Evolutionary conservation across 306 rosid genomes (phyloP).

Genomic region (Clitoria ternatea): DNA sequence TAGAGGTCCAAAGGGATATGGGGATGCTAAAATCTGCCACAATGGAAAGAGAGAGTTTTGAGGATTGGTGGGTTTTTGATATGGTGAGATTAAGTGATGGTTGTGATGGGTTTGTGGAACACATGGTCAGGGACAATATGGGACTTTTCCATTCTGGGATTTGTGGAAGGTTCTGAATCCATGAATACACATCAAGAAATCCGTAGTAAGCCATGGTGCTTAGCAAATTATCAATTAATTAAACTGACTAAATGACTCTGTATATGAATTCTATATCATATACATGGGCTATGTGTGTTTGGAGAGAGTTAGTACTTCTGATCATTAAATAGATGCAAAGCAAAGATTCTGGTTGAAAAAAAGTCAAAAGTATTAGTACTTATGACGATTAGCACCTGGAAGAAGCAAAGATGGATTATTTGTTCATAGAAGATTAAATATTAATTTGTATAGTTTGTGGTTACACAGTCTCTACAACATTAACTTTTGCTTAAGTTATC

Average conservation of each 20-base stretch:
- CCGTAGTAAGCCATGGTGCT: slow-evolving; percentile 62
- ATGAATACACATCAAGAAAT: slow-evolving; percentile 57
- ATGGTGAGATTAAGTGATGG: slow-evolving; percentile 70
- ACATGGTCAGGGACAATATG: slow-evolving; percentile 44
- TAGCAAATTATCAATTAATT: too few species aligned
- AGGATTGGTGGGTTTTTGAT: slow-evolving; percentile 42
- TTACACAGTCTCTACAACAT: too few species aligned
- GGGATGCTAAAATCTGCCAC: slow-evolving; percentile 63
- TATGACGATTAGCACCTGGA: slow-evolving; percentile 17
- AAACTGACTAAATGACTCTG: too few species aligned
- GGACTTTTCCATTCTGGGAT: slow-evolving; percentile 62
- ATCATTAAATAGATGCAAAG: slow-evolving; percentile 20
- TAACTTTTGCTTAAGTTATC: too few species aligned
- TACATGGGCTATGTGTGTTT: slow-evolving; percentile 13
- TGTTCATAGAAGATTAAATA: slow-evolving; percentile 27
- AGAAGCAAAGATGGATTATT: slow-evolving; percentile 28
- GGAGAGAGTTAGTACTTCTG: slow-evolving; percentile 27
- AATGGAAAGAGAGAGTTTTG: slow-evolving; percentile 44
- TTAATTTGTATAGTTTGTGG: neutral
- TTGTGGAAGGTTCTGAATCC: slow-evolving; percentile 83
- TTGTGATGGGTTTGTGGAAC: slow-evolving; percentile 51
- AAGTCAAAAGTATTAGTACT: slow-evolving; percentile 37
- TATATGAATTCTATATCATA: too few species aligned
- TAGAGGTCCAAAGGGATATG: slow-evolving; percentile 76
- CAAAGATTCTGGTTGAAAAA: slow-evolving; percentile 32